phyloP scores from a whole-genome alignment of 2,329 filamentous ascomycete genomes.

The Amauroascus verrucosus region DNA sequence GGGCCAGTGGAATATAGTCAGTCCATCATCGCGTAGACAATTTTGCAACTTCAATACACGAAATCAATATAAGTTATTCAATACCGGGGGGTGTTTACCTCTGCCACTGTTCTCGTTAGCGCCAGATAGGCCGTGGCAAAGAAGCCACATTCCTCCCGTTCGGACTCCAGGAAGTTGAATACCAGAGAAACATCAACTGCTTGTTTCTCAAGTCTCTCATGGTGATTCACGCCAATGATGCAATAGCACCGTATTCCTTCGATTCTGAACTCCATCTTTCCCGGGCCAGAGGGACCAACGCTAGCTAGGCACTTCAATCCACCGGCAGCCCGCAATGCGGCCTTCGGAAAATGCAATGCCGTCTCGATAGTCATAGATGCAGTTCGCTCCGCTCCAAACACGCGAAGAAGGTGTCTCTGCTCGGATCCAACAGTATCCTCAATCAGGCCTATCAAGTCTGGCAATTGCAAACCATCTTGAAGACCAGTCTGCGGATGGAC shows the following conservation, averaged over 20 bases:
- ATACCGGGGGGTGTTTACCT: conserved; percentile 26
- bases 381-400: too few relatives aligned
- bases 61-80: conserved; percentile 8
- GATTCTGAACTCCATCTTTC: conserved; percentile 33
- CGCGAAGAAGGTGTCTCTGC: neutral
- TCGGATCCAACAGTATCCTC: neutral
- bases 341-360: conserved; percentile 36
- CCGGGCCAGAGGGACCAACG: conserved; percentile 23
- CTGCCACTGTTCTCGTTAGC: conserved; percentile 31
- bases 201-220: conserved; percentile 44
- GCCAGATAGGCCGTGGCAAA: conserved; percentile 32
- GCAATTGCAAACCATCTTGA: neutral
- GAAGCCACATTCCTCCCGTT: conserved; percentile 20
- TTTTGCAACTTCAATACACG: neutral
- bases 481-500: neutral
- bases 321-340: conserved; percentile 34
- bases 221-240: conserved; percentile 44
- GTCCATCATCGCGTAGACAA: neutral
- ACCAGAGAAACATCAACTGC: conserved; percentile 35
- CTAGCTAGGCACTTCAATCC: conserved; percentile 32
- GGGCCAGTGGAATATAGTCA: neutral
- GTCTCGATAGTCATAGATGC: conserved; percentile 16
- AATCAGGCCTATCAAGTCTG: neutral
- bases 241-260: conserved; percentile 37
- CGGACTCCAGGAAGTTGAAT: conserved; percentile 25